These are phyloP conservation scores for Allium sativum DNA, from an alignment of 106 monocot genomes.

Conservation along the genomic window DNA sequence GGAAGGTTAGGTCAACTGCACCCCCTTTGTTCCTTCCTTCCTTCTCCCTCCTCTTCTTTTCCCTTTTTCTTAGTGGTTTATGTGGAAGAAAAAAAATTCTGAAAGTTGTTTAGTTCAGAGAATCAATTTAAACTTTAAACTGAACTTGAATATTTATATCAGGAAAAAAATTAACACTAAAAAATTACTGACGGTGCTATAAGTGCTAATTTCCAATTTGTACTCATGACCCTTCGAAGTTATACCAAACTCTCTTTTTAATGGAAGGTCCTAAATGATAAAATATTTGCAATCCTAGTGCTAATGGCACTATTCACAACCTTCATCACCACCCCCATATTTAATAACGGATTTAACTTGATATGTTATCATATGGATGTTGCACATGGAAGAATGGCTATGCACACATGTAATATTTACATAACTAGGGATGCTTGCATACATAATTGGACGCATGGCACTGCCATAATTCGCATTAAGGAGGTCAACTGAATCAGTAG, in stretches of 20 bases:
- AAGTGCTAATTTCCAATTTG: conserved; percentile 51
- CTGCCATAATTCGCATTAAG: conserved; percentile 59
- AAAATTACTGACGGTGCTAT: conserved; percentile 48
- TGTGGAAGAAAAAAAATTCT: conserved; percentile 24
- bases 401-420: conserved; percentile 54
- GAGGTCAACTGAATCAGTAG: no score
- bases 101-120: no score
- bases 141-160: no score
- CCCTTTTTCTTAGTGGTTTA: conserved; percentile 53
- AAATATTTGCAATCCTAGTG: conserved; percentile 70
- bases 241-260: no score
- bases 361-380: no score
- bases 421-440: conserved; percentile 34
- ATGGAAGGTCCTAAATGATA: conserved; percentile 71
- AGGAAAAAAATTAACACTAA: conserved; percentile 12
- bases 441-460: conserved; percentile 43
- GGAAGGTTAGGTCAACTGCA: conserved; percentile 33
- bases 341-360: no score
- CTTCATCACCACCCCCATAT: conserved; percentile 73
- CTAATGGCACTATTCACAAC: conserved; percentile 92
- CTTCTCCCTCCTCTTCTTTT: conserved; percentile 45
- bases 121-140: no score
- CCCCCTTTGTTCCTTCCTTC: conserved; percentile 6
- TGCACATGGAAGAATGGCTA: no score
- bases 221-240: no score